phyloP scores from a whole-genome alignment of 805 yeast species.

The Yamadazyma scolyti region DNA sequence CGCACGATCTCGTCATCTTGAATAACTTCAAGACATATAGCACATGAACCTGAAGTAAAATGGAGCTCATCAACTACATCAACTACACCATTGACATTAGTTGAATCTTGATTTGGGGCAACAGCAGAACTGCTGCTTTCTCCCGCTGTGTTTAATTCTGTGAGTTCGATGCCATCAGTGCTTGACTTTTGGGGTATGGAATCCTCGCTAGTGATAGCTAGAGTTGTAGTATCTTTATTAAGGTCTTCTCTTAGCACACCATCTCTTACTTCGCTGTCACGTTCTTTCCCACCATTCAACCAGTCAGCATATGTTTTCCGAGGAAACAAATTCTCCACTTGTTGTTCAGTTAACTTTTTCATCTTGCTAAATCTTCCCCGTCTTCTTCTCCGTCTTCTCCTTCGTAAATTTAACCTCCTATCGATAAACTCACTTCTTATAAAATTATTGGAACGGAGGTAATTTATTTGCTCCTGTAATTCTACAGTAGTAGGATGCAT shows the following conservation, averaged over 20 bases:
- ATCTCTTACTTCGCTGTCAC: conserved; percentile 42
- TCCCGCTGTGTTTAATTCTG: conserved; percentile 1
- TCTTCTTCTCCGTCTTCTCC: conserved; percentile 39
- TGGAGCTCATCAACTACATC: conserved; percentile 24
- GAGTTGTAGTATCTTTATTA: not conserved
- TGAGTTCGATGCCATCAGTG: conserved; percentile 5
- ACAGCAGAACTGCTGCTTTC: not conserved
- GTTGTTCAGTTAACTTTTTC: conserved; percentile 50
- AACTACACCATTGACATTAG: not conserved
- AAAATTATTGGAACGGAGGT: conserved; percentile 28
- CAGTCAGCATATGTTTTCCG: conserved; percentile 53
- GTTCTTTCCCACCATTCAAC: conserved; percentile 59
- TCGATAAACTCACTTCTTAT: conserved; percentile 28
- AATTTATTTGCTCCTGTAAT: conserved; percentile 32
- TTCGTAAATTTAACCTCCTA: conserved; percentile 22
- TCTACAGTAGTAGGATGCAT: conserved; percentile 17
- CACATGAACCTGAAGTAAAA: conserved; percentile 68
- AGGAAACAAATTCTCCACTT: conserved; percentile 62
- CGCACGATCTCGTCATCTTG: conserved; percentile 64
- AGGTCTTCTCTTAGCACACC: conserved; percentile 41
- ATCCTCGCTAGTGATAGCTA: not conserved
- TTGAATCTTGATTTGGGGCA: too few species aligned
- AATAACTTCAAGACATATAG: conserved; percentile 69
- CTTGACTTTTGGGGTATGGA: too few species aligned
- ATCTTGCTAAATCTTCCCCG: conserved; percentile 41